Base-by-base conservation (phyloP, 352 stramenopile species). In the Pythium utonaiense region DNA sequence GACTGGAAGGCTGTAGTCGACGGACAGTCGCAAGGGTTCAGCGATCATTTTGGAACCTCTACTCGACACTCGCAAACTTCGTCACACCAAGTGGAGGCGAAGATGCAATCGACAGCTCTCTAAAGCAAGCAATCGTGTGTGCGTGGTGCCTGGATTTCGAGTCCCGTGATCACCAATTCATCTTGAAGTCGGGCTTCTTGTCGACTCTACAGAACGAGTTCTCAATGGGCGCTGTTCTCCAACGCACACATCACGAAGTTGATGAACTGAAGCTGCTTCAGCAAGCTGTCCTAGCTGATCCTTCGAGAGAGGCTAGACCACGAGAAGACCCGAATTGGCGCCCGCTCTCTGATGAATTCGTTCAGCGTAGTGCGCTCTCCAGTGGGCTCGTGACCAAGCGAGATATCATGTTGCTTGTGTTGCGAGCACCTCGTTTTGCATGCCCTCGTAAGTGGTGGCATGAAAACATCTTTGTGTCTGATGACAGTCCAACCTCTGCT, bases 131-230 rank as follows among this genome's bases (percentile, higher is more conserved):
- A 3, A 85, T 96, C 53, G 53, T 94, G 22, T 93, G 81, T 36
- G 78, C 86, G 0, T 96, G 83, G 83, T 82, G 73, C 57, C 55
- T 96, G 49, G 86, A 96, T 55, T 96, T 94, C 40, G 86, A 96
- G 57, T 70, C 84, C 2, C 74, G 77, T 19, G 86, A 96, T 56
- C 86, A 96, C 44, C 75, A 82, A 24, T 93, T 88, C 42, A 64
- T 96, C 33, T 64, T 96, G 24, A 87, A 92, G 47, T 80, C 75
- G 8, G 84, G 81, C 10, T 88, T 96, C n/a, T 36, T 96, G 30
- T 77, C 73, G 9, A 84, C 75, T 3, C 38, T 94, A 2, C 81
- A 91, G 49, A 78, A 88, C 24, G 66, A 90, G 13, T 93, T 92
- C 42, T 94, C 84, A 0, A 78, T 94, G 41, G 70, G 75, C 14